A percentile compares a stretch with the other conserved stretches of the same genome.
Conservation (phyloP, 805 yeast genomes). For the Priceomyces castillae region DNA sequence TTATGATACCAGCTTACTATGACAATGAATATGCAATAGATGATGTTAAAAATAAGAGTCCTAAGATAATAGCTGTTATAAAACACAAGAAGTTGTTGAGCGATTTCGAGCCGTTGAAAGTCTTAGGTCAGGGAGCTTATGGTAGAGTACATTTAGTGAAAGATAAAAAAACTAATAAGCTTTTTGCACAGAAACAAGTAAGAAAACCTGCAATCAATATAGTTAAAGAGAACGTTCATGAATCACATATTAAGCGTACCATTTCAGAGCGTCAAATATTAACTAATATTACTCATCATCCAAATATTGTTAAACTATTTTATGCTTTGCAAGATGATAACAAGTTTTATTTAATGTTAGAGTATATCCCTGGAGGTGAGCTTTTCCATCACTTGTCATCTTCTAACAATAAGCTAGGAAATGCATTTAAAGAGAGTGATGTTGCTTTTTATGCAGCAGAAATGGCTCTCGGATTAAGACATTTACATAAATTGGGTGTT, state of each 20-base stretch:
- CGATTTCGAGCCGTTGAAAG: conserved; percentile 77
- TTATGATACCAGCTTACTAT: conserved; percentile 12
- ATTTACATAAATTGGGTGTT: conserved; percentile 75
- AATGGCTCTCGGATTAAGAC: conserved; percentile 71
- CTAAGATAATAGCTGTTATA: neutral
- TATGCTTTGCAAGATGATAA: conserved; percentile 81
- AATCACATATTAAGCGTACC: conserved; percentile 59
- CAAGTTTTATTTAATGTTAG: conserved; percentile 71
- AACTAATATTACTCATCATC: conserved; percentile 62
- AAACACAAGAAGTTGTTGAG: conserved; percentile 6
- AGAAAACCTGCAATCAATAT: conserved; percentile 78
- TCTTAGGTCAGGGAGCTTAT: conserved; percentile 83
- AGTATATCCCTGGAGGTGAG: conserved; percentile 89
- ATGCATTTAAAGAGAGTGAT: conserved; percentile 35
- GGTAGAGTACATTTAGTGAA: conserved; percentile 82
- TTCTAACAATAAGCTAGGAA: conserved; percentile 20
- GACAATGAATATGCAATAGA: conserved; percentile 4
- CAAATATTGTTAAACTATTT: conserved; percentile 75
- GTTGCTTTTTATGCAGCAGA: conserved; percentile 55
- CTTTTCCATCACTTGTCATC: conserved; percentile 60
- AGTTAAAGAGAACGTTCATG: conserved; percentile 13
- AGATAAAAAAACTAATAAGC: conserved; percentile 56
- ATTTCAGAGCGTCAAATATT: conserved; percentile 76
- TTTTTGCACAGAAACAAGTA: conserved; percentile 85
- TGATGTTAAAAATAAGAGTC: neutral